Evolutionary conservation across 2,329 filamentous ascomycete species (phyloP).

Genomic region (Phialocephala subalpina): DNA sequence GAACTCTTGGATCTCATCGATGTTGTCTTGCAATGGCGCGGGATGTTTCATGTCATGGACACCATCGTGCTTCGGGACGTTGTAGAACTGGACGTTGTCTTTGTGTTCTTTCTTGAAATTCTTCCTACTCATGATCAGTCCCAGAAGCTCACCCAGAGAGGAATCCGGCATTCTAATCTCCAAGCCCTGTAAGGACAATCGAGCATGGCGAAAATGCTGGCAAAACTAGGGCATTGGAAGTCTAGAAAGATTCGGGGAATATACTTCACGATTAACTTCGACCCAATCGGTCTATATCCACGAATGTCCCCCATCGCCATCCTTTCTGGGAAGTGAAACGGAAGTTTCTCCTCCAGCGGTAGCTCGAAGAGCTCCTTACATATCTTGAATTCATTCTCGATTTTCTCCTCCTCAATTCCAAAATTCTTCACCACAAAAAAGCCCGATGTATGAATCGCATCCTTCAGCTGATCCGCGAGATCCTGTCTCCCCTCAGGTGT

Average conservation of each 20-base stretch:
- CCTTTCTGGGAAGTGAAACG: neutral
- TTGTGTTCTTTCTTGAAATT: neutral
- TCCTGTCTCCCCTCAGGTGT: neutral
- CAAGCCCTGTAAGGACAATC: too few species aligned
- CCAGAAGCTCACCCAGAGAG: neutral
- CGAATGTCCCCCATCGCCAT: neutral
- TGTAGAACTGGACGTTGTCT: neutral
- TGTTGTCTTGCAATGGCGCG: neutral
- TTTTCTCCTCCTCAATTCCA: neutral
- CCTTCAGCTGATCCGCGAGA: neutral
- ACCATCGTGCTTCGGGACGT: neutral
- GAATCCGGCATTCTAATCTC: too few species aligned
- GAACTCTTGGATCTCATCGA: neutral
- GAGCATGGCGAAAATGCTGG: too few species aligned
- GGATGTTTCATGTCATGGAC: neutral
- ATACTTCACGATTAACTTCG: neutral
- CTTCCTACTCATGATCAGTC: neutral
- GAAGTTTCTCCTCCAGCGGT: neutral
- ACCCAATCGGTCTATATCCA: constrained; percentile 1
- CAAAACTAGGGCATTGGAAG: too few species aligned
- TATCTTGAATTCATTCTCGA: neutral
- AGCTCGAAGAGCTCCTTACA: neutral
- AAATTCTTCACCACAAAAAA: neutral
- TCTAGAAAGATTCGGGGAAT: neutral
- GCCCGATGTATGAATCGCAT: neutral